phyloP scores from a whole-genome alignment of 2,329 filamentous ascomycete species.

The Trichoderma atroviride region DNA sequence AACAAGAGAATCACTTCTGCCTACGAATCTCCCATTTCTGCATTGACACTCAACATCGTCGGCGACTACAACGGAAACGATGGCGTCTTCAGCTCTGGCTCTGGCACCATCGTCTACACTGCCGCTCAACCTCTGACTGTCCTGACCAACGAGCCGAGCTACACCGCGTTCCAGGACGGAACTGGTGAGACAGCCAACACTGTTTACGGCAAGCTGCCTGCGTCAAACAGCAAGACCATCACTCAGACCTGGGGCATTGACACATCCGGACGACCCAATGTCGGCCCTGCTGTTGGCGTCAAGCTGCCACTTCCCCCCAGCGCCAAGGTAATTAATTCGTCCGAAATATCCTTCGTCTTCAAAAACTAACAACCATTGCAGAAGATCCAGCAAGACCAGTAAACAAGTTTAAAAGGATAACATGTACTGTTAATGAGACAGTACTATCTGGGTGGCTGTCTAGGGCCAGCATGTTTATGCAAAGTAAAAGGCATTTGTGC shows the following conservation, averaged over 20 bases:
- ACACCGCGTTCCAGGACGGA: conserved; percentile 13
- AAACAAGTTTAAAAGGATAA: neutral
- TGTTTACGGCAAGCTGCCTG: neutral
- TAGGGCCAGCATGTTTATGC: neutral
- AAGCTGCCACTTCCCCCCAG: neutral
- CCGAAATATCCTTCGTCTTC: neutral
- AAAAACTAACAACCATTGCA: neutral
- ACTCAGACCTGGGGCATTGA: neutral
- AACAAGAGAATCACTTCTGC: neutral
- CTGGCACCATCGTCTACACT: conserved; percentile 8
- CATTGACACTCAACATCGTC: neutral
- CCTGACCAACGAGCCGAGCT: conserved; percentile 1
- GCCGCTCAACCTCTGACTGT: conserved; percentile 3
- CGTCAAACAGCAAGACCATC: neutral
- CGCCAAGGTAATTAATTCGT: neutral
- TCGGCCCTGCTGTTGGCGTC: neutral
- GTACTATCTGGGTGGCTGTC: neutral
- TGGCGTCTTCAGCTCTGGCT: neutral
- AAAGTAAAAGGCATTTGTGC: neutral
- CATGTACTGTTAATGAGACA: neutral
- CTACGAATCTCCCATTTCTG: neutral
- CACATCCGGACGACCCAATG: neutral
- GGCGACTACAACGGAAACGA: neutral
- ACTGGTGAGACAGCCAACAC: conserved; percentile 13
- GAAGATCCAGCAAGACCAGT: neutral